Conservation (phyloP, 2,329 filamentous ascomycete genomes). For the Pseudogymnoascus sp. region DNA sequence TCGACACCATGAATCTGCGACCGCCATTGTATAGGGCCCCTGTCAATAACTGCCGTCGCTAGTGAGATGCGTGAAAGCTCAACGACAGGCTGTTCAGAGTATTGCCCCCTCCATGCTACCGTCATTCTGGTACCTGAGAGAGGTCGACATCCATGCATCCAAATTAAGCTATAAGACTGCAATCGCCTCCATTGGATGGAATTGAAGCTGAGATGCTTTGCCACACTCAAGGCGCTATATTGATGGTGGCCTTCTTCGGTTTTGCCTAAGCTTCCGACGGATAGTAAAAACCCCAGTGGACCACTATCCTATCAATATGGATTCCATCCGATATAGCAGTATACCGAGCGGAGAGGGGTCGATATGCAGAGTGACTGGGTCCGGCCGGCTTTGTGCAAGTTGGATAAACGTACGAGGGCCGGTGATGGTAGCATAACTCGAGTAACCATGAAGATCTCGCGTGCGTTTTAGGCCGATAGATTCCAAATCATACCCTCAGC, state of each 20-base stretch:
- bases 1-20: not conserved
- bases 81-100: not conserved
- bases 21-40: not conserved
- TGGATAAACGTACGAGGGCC: not conserved
- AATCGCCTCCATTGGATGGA: not conserved
- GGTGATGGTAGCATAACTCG: not conserved
- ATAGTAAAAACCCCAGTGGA: not conserved
- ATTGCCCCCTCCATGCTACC: not conserved
- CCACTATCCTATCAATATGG: not conserved
- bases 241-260: not conserved
- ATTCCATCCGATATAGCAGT: not conserved
- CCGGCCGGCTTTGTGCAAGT: not conserved
- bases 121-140: not conserved
- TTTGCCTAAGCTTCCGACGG: not conserved
- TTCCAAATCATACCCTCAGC: not conserved
- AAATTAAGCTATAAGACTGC: slow-evolving; percentile 6
- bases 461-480: not conserved
- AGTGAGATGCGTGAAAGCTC: not conserved
- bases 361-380: not conserved
- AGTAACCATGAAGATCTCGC: not conserved
- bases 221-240: not conserved
- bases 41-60: slow-evolving; percentile 1
- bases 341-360: not conserved
- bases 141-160: not conserved
- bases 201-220: not conserved